Conservation (phyloP, 495 filamentous ascomycete genomes). For the Penicillium salamii region DNA sequence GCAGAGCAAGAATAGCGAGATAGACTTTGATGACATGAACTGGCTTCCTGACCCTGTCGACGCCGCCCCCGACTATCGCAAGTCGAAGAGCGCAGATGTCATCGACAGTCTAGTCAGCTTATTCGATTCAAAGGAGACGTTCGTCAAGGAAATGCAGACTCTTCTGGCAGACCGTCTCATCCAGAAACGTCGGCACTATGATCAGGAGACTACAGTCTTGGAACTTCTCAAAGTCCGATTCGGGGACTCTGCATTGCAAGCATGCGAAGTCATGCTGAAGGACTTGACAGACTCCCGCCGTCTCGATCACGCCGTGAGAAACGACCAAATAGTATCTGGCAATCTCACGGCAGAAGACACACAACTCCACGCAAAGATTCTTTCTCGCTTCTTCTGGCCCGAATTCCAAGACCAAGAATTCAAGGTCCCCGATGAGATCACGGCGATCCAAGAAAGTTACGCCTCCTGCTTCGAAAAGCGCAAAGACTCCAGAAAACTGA, state of each 20-base stretch:
- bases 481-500: conserved; percentile 80
- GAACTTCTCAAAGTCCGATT: conserved; percentile 87
- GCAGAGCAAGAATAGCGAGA: conserved; percentile 58
- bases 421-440: conserved; percentile 62
- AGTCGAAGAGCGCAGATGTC: conserved; percentile 86
- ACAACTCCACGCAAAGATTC: conserved; percentile 72
- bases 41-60: conserved; percentile 94
- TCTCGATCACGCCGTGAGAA: conserved; percentile 63
- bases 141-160: conserved; percentile 88
- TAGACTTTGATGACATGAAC: conserved; percentile 85
- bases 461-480: conserved; percentile 71
- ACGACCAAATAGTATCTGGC: conserved; percentile 24
- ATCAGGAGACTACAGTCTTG: conserved; percentile 76
- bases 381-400: conserved; percentile 96
- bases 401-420: conserved; percentile 75
- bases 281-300: conserved; percentile 85
- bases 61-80: conserved; percentile 85
- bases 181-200: conserved; percentile 63
- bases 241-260: conserved; percentile 79
- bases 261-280: conserved; percentile 93
- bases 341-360: conserved; percentile 22
- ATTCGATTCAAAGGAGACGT: conserved; percentile 81
- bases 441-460: conserved; percentile 64
- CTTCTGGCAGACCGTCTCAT: conserved; percentile 82
- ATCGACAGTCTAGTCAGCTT: conserved; percentile 84